Percentiles rank a stretch among this genome's conserved stretches.
Conservation (phyloP, 176 grass and related monocot species). For the Aegilops bicornis region DNA sequence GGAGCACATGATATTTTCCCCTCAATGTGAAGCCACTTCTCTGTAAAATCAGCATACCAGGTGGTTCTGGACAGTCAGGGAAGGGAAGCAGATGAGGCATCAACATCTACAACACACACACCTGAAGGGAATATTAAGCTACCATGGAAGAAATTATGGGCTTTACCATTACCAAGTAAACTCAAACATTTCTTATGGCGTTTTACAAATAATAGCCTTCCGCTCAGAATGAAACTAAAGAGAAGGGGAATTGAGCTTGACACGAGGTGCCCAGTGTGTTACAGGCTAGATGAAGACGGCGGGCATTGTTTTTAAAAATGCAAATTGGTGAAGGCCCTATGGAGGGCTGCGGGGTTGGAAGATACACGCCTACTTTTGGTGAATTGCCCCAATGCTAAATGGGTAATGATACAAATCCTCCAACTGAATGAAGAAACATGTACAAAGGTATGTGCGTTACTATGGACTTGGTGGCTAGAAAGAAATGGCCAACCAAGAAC, state of each 20-base stretch:
- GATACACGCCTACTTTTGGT: not conserved
- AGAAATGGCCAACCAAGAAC: not conserved
- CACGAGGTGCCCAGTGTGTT: not conserved
- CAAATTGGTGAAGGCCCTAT: too few relatives aligned
- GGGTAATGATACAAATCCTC: not conserved
- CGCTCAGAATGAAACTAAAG: not conserved
- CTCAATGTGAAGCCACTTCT: not conserved
- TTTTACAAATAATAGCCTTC: not conserved
- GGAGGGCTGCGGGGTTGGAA: not conserved
- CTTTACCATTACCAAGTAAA: not conserved
- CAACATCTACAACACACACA: not conserved
- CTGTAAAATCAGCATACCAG: not conserved
- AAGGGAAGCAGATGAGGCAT: not conserved
- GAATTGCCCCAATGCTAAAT: not conserved
- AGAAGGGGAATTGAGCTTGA: not conserved
- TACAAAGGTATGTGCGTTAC: not conserved
- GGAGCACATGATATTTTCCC: too few relatives aligned
- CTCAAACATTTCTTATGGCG: not conserved
- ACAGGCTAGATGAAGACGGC: not conserved
- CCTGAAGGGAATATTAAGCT: not conserved
- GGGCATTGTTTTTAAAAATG: too few relatives aligned
- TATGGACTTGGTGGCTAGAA: not conserved
- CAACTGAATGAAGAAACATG: not conserved
- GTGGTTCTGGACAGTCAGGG: not conserved
- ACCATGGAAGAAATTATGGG: not conserved